phyloP scores from a whole-genome alignment of 495 filamentous ascomycete genomes.

The Monascus purpureus region DNA sequence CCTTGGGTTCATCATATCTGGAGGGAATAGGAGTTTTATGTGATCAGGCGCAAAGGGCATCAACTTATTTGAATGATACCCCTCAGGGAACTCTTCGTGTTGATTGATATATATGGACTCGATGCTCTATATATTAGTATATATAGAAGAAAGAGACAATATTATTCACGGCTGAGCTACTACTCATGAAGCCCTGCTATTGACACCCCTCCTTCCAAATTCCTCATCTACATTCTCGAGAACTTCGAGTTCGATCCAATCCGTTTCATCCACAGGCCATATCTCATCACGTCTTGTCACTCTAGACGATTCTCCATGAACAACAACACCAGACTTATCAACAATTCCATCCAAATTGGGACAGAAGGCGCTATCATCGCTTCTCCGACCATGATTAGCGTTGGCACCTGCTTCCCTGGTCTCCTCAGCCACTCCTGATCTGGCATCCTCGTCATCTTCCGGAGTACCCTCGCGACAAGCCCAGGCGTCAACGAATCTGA shows the following conservation, averaged over 20 bases:
- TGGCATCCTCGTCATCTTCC: conserved; percentile 42
- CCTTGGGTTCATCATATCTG: too few relatives aligned
- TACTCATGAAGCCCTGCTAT: too few relatives aligned
- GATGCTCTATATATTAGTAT: too few relatives aligned
- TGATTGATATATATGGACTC: too few relatives aligned
- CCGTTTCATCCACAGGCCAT: conserved; percentile 3
- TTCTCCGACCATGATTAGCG: not conserved
- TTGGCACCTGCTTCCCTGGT: not conserved
- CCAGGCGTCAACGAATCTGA: conserved; percentile 55
- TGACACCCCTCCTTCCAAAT: conserved; percentile 6
- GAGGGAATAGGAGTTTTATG: too few relatives aligned
- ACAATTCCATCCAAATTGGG: not conserved
- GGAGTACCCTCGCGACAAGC: conserved; percentile 54
- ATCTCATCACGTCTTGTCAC: conserved; percentile 1
- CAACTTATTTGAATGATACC: too few relatives aligned
- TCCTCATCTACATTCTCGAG: conserved; percentile 11
- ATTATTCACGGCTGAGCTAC: too few relatives aligned
- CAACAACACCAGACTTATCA: not conserved
- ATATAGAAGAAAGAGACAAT: too few relatives aligned
- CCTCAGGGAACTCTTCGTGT: too few relatives aligned
- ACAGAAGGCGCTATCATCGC: not conserved
- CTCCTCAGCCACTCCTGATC: conserved; percentile 5
- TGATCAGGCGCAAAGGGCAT: too few relatives aligned
- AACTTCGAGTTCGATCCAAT: conserved; percentile 16
- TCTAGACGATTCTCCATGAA: not conserved